Evolutionary conservation across 1,284 basidiomycete genomes (phyloP), one percentile per base, ranked within the genome.

Genomic region (Malassezia nana): DNA sequence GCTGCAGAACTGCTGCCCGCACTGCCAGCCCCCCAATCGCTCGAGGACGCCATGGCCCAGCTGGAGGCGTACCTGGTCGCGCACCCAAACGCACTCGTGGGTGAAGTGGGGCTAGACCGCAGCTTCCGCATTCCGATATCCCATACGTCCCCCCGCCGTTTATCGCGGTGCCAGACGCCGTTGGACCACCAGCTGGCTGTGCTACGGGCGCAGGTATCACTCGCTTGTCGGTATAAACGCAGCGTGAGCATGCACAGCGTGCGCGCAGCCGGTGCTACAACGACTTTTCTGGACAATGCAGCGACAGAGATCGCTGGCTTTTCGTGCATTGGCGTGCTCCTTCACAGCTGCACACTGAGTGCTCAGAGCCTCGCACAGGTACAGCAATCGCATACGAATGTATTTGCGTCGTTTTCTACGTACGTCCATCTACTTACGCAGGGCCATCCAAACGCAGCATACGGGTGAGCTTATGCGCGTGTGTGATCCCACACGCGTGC

Each of bases 191-290:
- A 72, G 47, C 35, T 66, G n/a, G 28, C 54, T 3, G 53, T 72
- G 18, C 49, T 70, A 9, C 38, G 57, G 8, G 60, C 65, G 0
- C 69, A 72, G 51, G 53, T 72, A 22, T 33, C 50, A 8, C 39
- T 72, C 6, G 69, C 69, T 1, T 43, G 64, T 20, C 42, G 51
- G 5, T 45, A 61, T 15, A 44, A 52, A 6, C 60, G 69, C 40
- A 65, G 64, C 50, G 59, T 72, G 38, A 66, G 63, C 46, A 62
- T 70, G 15, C 69, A 72, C 49, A 67, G 68, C 15, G 69, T 72
- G 16, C 63, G 65, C 20, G 63, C 66, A 2, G 60, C 61, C 7
- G 69, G 66, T 0, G 39, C 62, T 2, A 69, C 66, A 4, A 45
- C 60, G 7, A 59, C 59, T 18, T 45, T 68, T 20, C 47, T 72